Evolutionary conservation across 2,329 filamentous ascomycete species (phyloP), one percentile per base, ranked within the genome.

Genomic region (Penicillium crustosum): DNA sequence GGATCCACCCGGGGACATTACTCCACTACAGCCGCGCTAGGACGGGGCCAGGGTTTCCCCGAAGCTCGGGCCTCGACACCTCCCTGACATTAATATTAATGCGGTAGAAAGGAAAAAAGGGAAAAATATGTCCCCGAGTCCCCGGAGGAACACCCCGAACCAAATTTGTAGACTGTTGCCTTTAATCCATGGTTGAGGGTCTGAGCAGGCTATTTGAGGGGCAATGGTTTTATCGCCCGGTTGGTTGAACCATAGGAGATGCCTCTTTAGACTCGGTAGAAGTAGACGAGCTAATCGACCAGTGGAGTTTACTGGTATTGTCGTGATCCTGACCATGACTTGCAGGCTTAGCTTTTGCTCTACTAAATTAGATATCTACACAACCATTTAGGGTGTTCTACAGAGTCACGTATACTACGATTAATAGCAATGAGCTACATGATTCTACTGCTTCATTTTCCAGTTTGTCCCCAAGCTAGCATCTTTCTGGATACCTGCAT

Each of bases 311-410:
- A 33, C 44, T 31, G 13, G 44, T 49, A 31, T 29, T 44, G 27
- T 44, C 13, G 27, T 33, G 39, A 38, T 33, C 17, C 13, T 58
- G 59, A 49, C 33, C 39, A 63, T 59, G 52, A 55, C 49, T 59
- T 63, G 59, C 59, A 63, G 50, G 41, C 38, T 55, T 52, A 47
- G 47, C 38, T 36, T 49, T 49, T 41, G 43, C 27, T 15, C 21
- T 35, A 6, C 27, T 25, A 33, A 15, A 29, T 25, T 31, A 23
- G 25, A 25, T 31, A 49, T 44, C 23, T 50, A 19, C 17, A 19
- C 4, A 23, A 44, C 35, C 15, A 33, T 8, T 23, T 5, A 29
- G n/a, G 5, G 8, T 9, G 7, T 5, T 19, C 6, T 23, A 31
- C 19, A 23, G 39, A 25, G 25, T 10, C 41, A 36, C 13, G 31